These are phyloP conservation scores for Erucastrum elatum DNA, from an alignment of 345 rosid genomes.

Conservation along the genomic window DNA sequence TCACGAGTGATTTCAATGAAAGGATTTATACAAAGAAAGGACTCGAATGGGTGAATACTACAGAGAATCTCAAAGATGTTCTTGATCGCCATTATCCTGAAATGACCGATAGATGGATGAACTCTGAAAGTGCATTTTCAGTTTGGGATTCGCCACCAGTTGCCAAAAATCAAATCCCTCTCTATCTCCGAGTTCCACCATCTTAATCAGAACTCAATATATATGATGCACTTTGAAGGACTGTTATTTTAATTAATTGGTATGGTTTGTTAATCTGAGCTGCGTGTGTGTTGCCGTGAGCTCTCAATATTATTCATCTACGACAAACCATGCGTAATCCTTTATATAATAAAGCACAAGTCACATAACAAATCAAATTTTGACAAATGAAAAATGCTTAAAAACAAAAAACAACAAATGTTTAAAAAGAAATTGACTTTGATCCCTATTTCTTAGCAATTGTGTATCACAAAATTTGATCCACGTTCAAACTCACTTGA, in stretches of 20 bases:
- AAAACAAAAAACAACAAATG: no score
- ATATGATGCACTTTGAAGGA: not conserved
- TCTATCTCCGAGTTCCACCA: conserved; percentile 48
- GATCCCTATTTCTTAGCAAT: no score
- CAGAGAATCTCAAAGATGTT: conserved; percentile 53
- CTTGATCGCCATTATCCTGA: conserved; percentile 57
- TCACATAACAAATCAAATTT: no score
- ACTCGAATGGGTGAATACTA: conserved; percentile 57
- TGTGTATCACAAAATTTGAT: no score
- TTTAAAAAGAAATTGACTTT: no score
- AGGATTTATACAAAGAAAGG: conserved; percentile 56
- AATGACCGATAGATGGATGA: conserved; percentile 54
- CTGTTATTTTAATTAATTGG: not conserved
- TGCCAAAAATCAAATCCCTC: conserved; percentile 42
- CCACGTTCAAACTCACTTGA: no score
- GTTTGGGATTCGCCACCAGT: conserved; percentile 58
- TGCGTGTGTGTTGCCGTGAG: not conserved
- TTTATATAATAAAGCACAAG: no score
- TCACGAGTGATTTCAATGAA: conserved; percentile 55
- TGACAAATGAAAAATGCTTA: no score
- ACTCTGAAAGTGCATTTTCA: conserved; percentile 56
- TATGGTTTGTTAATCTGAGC: not conserved
- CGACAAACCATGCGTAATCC: no score
- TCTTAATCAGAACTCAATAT: not conserved
- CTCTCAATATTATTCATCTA: not conserved